Base-by-base conservation (phyloP, 306 rosid genomes). In the Sicyos edulis region DNA sequence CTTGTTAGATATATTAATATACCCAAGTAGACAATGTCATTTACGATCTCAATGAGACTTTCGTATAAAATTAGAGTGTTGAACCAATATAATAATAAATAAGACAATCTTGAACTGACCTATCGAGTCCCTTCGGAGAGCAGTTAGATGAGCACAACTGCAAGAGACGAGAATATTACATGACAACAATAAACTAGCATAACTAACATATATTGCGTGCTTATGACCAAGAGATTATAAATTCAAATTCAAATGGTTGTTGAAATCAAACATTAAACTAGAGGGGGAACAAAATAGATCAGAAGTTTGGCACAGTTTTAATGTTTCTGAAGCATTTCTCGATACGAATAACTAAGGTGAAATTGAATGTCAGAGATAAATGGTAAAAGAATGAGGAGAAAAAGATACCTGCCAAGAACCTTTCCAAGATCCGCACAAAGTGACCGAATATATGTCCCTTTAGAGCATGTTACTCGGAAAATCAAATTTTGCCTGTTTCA, bases 361-460 rank as follows among this genome's bases (percentile, higher is more conserved):
- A 37, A 4, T 37, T 4, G 20, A 16, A 53, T 51, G 4, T 13
- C 16, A 50, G 16, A 6, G 15, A 59, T 26, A 14, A 59, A 6
- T 15, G 64, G 12, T 13, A 7, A 2, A 14, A 29, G 66, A 29
- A 60, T 51, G 17, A 50, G 54, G 13, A 4, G 11, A 6, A 61
- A 3, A 40, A 5, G 74, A 78, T 78, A 92, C 98, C 98, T 92
- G 85, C 96, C 96, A 52, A 92, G 93, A 77, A 86, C 88, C 80
- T 92, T 92, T 75, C 96, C 98, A 26, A 88, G 73, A 86, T 92
- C 98, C 5, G 96, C 98, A 77, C 98, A 92, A 34, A 92, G 84
- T 7, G 96, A 92, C 47, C 98, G 81, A 54, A 92, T 90, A 72
- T 92, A 92, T 68, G 98, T 90, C 72, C 98, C 98, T 84, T 92